Evolutionary conservation across 2,329 filamentous ascomycete species (phyloP).

Genomic region (Amauroascus niger): DNA sequence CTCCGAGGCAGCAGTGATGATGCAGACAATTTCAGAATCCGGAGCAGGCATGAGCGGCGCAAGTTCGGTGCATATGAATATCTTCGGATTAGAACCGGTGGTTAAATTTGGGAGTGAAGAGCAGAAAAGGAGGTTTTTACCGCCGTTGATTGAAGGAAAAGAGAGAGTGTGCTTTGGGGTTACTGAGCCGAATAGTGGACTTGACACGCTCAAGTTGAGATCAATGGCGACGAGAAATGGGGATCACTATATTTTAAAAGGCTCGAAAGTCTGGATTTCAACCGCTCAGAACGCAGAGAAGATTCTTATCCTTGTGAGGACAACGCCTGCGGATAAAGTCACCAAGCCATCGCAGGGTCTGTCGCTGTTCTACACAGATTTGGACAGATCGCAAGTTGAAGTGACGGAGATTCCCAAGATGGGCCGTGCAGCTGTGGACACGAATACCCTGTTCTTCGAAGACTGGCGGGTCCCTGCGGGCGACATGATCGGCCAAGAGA

Average conservation of each 20-base stretch:
- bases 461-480: constrained; percentile 33
- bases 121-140: constrained; percentile 73
- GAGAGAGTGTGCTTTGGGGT: constrained; percentile 77
- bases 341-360: constrained; percentile 36
- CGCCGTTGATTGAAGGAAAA: constrained; percentile 70
- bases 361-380: constrained; percentile 39
- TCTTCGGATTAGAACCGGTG: constrained; percentile 40
- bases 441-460: constrained; percentile 39
- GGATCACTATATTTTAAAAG: constrained; percentile 61
- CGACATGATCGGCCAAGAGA: constrained; percentile 36
- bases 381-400: constrained; percentile 30
- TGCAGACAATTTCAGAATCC: constrained; percentile 41
- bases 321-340: constrained; percentile 35
- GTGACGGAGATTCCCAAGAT: constrained; percentile 41
- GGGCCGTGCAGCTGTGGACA: constrained; percentile 38
- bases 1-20: constrained; percentile 39
- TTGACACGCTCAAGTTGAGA: constrained; percentile 59
- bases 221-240: constrained; percentile 69
- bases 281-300: constrained; percentile 39
- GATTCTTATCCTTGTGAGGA: constrained; percentile 36
- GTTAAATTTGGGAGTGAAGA: constrained; percentile 66
- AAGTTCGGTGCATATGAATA: constrained; percentile 41
- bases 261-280: constrained; percentile 80
- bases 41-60: constrained; percentile 38
- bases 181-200: constrained; percentile 87